These are phyloP conservation scores for Phytophthora pini DNA, from an alignment of 352 stramenopile genomes.

Conservation along the genomic window DNA sequence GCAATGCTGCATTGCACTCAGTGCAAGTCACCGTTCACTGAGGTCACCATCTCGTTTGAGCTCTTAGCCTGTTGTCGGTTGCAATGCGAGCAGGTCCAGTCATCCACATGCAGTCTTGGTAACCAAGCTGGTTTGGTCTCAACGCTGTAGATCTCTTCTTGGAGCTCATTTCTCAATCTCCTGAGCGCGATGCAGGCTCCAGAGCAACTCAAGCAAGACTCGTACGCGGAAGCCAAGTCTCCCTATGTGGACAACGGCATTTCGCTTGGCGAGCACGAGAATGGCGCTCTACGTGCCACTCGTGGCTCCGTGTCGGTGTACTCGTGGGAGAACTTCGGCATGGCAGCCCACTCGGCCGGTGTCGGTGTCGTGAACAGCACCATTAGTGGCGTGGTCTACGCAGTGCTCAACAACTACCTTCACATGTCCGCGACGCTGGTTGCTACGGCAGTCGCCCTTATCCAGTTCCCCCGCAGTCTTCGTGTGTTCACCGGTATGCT, in stretches of 20 bases:
- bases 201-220: slow-evolving; percentile 39
- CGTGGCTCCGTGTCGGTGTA: slow-evolving; percentile 52
- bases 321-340: slow-evolving; percentile 50
- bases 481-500: slow-evolving; percentile 77
- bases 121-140: neutral
- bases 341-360: slow-evolving; percentile 50
- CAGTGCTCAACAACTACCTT: slow-evolving; percentile 69
- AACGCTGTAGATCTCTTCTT: slow-evolving; percentile 6
- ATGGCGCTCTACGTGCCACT: slow-evolving; percentile 37
- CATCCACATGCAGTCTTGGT: slow-evolving; percentile 1
- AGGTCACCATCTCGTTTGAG: slow-evolving; percentile 29
- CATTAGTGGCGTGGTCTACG: slow-evolving; percentile 56
- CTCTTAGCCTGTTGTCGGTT: slow-evolving; percentile 21
- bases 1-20: neutral
- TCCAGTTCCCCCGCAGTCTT: slow-evolving; percentile 57
- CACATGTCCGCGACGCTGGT: slow-evolving; percentile 63
- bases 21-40: neutral
- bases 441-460: slow-evolving; percentile 55
- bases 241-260: slow-evolving; percentile 27
- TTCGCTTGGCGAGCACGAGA: slow-evolving; percentile 30
- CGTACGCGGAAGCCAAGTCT: slow-evolving; percentile 41
- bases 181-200: slow-evolving; percentile 27
- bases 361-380: slow-evolving; percentile 60
- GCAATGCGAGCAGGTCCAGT: slow-evolving; percentile 35
- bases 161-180: slow-evolving; percentile 32